phyloP scores from a whole-genome alignment of 306 rosid species.

The Astragalus membranaceus region DNA sequence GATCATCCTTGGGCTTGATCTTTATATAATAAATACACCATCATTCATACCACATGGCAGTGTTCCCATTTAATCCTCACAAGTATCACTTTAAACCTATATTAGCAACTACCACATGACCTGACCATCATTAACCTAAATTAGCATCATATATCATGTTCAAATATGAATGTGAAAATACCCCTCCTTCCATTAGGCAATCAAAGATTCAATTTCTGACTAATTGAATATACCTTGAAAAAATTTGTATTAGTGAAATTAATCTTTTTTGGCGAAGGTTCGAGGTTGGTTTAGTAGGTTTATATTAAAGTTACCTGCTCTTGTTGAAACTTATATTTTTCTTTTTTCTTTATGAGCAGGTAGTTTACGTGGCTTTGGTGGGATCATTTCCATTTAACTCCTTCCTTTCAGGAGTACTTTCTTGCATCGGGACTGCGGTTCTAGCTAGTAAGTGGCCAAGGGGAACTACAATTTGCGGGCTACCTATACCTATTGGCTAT shows the following conservation, averaged over 20 bases:
- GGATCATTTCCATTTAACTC: constrained; percentile 93
- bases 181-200: not conserved
- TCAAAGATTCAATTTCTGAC: not conserved
- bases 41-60: not conserved
- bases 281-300: not conserved
- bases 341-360: constrained; percentile 39
- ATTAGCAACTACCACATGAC: not conserved
- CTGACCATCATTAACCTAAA: not conserved
- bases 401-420: constrained; percentile 82
- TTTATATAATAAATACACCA: not conserved
- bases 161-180: not conserved
- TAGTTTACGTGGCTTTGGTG: constrained; percentile 68
- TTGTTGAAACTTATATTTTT: not conserved
- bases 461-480: not conserved
- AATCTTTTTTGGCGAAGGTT: not conserved
- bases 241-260: not conserved
- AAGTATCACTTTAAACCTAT: not conserved
- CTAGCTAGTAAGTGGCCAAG: constrained; percentile 65
- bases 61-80: not conserved
- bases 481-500: not conserved
- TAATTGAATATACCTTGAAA: not conserved
- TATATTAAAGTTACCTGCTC: not conserved
- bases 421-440: constrained; percentile 82
- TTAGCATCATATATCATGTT: not conserved
- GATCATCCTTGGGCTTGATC: not conserved